Evolutionary conservation across 257 asterid species (phyloP), one percentile per base, ranked within the genome.

Genomic region (Fraxinus anomala): DNA sequence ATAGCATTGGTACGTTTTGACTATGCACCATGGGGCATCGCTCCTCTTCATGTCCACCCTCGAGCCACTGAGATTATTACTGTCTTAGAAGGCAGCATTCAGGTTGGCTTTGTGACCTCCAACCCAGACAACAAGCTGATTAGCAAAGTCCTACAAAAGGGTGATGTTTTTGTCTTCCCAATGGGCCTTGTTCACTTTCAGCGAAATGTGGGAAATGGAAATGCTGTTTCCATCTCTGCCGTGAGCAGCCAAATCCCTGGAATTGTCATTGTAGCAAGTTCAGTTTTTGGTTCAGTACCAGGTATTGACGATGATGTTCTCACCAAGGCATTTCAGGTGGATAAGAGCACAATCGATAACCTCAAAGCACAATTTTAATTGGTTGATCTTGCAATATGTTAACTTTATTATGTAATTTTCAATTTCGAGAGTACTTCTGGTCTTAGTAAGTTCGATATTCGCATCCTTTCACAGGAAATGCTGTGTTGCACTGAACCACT

Each of bases 21-120:
- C 80, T 68, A 47, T 31, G 71, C 83, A 1, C 70, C 81, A 30
- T 67, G 81, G 42, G 81, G 84, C 1, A 6, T 72, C 5, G 73
- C 33, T 37, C 84, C 84, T 26, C 81, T 80, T 3, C 83, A 79
- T 54, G 44, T 61, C 44, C 83, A 79, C 70, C 84, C 84, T 9
- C 81, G 74, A 0, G 77, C 83, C 73, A 67, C 80, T 7, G 83
- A 80, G 47, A 37, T 80, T 4, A 31, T 80, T 24, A 67, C 74
- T 0, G 70, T 81, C 13, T 7, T 76, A 19, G 80, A 81, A 76
- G 84, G 81, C 54, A 67, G 36, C 39, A 47, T 81, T 39, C 78
- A 81, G 28, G 77, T 49, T n/a, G 81, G 83, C 40, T 76, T 81
- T 70, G 65, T 81, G 24, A 79, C 66, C 0, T 61, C 73, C 11